Evolutionary conservation across 164 flowering plant species (phyloP).

Genomic region (Vitis amurensis): DNA sequence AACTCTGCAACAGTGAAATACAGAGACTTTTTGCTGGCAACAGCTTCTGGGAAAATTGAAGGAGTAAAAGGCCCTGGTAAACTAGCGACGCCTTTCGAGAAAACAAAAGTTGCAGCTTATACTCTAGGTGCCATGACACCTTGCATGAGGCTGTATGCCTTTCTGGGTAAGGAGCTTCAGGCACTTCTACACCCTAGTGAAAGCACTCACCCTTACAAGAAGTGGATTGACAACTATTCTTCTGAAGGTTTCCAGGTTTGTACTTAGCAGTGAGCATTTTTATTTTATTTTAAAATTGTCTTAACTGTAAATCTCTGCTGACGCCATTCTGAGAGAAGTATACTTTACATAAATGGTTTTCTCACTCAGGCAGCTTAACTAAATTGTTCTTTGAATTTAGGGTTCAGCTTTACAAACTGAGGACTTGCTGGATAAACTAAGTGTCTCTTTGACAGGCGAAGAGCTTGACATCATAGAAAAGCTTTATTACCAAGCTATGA

Average conservation of each 20-base stretch:
- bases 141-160: slow-evolving; percentile 89
- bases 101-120: slow-evolving; percentile 92
- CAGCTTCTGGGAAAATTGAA: slow-evolving; percentile 94
- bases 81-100: slow-evolving; percentile 95
- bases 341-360: slow-evolving; percentile 5
- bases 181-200: slow-evolving; percentile 40
- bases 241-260: slow-evolving; percentile 75
- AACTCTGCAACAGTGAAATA: slow-evolving; percentile 70
- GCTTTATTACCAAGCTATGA: slow-evolving; percentile 90
- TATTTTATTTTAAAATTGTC: background rate
- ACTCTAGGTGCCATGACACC: slow-evolving; percentile 93
- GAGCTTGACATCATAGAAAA: slow-evolving; percentile 91
- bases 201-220: slow-evolving; percentile 55
- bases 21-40: slow-evolving; percentile 82
- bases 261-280: slow-evolving; percentile 1
- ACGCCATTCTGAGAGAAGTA: slow-evolving; percentile 2
- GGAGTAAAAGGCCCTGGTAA: slow-evolving; percentile 80
- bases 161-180: slow-evolving; percentile 66
- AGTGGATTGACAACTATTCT: slow-evolving; percentile 81
- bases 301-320: slow-evolving; percentile 6
- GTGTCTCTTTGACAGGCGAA: slow-evolving; percentile 91
- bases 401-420: slow-evolving; percentile 73
- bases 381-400: slow-evolving; percentile 40
- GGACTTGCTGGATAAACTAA: slow-evolving; percentile 86
- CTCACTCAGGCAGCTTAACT: slow-evolving; percentile 11